Base-by-base conservation (phyloP, 1,284 basidiomycete species). In the Dichomitus squalens region DNA sequence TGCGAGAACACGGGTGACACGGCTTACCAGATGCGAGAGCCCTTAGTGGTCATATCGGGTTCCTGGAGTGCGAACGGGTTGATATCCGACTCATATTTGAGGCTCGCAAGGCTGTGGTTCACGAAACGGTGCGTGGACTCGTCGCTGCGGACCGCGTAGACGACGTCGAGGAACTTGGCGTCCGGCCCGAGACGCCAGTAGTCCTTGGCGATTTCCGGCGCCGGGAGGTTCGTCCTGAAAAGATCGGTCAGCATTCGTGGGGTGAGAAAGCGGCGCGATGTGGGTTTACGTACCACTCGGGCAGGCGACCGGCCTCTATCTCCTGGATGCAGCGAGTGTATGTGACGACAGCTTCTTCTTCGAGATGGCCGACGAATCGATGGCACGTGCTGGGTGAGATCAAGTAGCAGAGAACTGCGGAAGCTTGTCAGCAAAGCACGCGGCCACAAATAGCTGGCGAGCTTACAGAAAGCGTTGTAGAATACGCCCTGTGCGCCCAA, bases 51-150 rank as follows among this genome's bases (percentile, higher is more conserved):
- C 83, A 96, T 94, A 61, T 88, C 83, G 9, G 95, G 92, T 69
- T 97, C 95, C n/a, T 88, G 83, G 35, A 96, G 76, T 6, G 93
- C 93, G 68, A 97, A 96, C 0, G 95, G 95, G 70, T 96, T 97
- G 62, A 94, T 85, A 71, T 97, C 95, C 39, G 81, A 84, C 41
- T 80, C 73, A 29, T 81, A 79, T 63, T 93, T 78, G 49, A 98
- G 79, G 72, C 94, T 95, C 9, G 94, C 95, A 21, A 97, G 78
- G 58, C 90, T 93, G 75, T 97, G 95, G 73, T 97, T 96, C 61
- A 95, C 93, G 67, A 94, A 96, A 55, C 95, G 82, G 69, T 98
- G 95, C 0, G 92, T 94, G 2, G 90, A 87, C 72, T 98, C 96
- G 73, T 99, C 96, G 12, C 93, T 94, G 52, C 92, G 84, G 18